Conservation (phyloP, 2,329 filamentous ascomycete species). For the Botrytis medusae region DNA sequence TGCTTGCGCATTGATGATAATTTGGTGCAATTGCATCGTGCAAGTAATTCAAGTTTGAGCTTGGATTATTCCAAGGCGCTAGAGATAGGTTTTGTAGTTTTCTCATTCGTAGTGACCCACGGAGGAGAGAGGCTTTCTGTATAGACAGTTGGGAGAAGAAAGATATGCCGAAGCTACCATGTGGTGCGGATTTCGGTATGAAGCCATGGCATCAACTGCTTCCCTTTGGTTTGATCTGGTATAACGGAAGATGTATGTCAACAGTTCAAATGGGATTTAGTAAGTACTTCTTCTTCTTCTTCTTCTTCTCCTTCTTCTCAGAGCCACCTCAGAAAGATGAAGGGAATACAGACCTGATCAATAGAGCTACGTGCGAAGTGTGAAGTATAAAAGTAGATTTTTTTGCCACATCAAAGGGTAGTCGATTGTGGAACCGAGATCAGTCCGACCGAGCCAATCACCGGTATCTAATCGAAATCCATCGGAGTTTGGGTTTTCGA, state of each 20-base stretch:
- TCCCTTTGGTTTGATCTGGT: not conserved
- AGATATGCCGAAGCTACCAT: not conserved
- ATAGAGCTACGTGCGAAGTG: not conserved
- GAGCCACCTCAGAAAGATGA: not conserved
- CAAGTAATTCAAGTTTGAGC: not conserved
- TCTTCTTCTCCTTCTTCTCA: not conserved
- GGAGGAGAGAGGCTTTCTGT: not conserved
- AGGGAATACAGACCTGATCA: not conserved
- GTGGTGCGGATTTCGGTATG: not conserved
- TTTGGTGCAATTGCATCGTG: not conserved
- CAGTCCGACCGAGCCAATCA: not conserved
- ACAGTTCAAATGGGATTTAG: not conserved
- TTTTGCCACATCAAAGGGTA: not conserved
- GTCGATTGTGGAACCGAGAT: not conserved
- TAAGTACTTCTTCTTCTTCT: not conserved
- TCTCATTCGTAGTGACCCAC: not conserved
- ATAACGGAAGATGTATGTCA: not conserved
- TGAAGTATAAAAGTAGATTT: not conserved
- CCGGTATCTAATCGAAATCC: no score
- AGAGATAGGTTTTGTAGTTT: not conserved
- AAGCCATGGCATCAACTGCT: not conserved
- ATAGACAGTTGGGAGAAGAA: not conserved
- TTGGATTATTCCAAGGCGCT: not conserved
- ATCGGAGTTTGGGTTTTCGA: slow-evolving; percentile 17
- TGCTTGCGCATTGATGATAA: not conserved